phyloP scores from a whole-genome alignment of 768 basidiomycete species.

The Gymnopilus dilepis region DNA sequence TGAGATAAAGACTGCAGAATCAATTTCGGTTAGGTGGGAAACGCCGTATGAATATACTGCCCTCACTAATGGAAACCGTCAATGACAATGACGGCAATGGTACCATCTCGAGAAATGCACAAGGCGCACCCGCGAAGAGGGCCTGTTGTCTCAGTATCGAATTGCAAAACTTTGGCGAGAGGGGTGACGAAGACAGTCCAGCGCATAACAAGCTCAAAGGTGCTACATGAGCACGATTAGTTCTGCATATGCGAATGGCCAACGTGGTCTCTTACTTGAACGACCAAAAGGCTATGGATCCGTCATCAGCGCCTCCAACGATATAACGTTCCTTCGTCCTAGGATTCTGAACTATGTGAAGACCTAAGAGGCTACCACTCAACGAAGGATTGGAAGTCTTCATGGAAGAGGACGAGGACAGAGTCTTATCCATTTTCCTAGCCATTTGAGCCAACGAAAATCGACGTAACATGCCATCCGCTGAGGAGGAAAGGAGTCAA shows the following conservation, averaged over 20 bases:
- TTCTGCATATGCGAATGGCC: background rate
- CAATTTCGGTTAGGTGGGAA: background rate
- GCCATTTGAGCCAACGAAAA: conserved; percentile 49
- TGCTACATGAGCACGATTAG: conserved; percentile 40
- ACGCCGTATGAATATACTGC: conserved; percentile 10
- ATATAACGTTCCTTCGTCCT: conserved; percentile 66
- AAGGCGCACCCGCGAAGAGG: conserved; percentile 70
- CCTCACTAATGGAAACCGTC: conserved; percentile 82
- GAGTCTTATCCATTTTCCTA: conserved; percentile 23
- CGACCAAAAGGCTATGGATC: conserved; percentile 78
- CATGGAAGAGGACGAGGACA: conserved; percentile 30
- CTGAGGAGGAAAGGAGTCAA: conserved; percentile 33
- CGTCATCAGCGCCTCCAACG: conserved; percentile 79
- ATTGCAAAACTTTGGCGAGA: conserved; percentile 60
- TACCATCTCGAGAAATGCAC: conserved; percentile 79
- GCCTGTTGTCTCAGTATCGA: conserved; percentile 56
- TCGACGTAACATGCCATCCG: conserved; percentile 56
- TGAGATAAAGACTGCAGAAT: conserved; percentile 67
- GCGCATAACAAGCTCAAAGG: conserved; percentile 66
- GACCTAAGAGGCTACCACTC: conserved; percentile 48
- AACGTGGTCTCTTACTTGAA: conserved; percentile 47
- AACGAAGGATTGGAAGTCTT: conserved; percentile 53
- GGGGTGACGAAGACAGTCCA: conserved; percentile 79
- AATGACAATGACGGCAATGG: conserved; percentile 78
- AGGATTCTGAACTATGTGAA: conserved; percentile 62